Percentiles rank a stretch among this genome's conserved stretches.
Evolutionary conservation across 176 grass and related monocot species (phyloP).

Genomic region (Saccharum spontaneum): DNA sequence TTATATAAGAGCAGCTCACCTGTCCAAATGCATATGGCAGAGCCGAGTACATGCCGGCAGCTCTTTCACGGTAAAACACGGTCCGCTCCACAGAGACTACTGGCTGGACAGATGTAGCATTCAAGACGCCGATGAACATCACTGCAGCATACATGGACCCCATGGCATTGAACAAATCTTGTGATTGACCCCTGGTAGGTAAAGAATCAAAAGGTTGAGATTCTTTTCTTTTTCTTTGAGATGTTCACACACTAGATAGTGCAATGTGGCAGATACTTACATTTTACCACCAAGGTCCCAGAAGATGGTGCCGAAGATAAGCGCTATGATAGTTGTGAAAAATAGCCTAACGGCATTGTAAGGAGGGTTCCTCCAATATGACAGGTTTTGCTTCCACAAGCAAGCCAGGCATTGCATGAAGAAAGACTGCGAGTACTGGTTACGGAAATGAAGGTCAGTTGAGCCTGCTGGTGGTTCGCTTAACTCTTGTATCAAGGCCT

Average conservation of each 20-base stretch:
- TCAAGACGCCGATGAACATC: slow-evolving; percentile 71
- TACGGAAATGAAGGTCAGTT: slow-evolving; percentile 71
- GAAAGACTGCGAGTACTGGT: slow-evolving; percentile 61
- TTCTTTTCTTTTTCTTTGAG: neutral
- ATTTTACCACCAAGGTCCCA: slow-evolving; percentile 82
- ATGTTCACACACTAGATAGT: neutral
- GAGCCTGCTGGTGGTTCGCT: slow-evolving; percentile 51
- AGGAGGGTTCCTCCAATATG: slow-evolving; percentile 94
- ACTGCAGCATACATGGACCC: slow-evolving; percentile 79
- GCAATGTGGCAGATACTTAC: slow-evolving; percentile 44
- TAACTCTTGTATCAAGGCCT: slow-evolving; percentile 62
- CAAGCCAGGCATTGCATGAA: slow-evolving; percentile 71
- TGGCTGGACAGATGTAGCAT: slow-evolving; percentile 70
- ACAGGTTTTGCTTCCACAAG: slow-evolving; percentile 84
- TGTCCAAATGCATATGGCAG: slow-evolving; percentile 96
- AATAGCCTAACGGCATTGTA: slow-evolving; percentile 72
- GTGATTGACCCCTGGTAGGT: slow-evolving; percentile 39
- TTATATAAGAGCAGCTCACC: slow-evolving; percentile 38
- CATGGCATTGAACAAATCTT: slow-evolving; percentile 84
- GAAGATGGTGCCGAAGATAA: slow-evolving; percentile 81
- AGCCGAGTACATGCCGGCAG: slow-evolving; percentile 84
- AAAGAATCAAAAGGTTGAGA: neutral
- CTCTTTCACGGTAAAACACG: slow-evolving; percentile 92
- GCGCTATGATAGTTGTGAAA: slow-evolving; percentile 56
- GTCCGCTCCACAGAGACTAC: slow-evolving; percentile 80